A percentile compares a stretch with the other conserved stretches of the same genome.
Evolutionary conservation across 177 flowering plant genomes (phyloP).

Genomic region (Vitis hybrid): DNA sequence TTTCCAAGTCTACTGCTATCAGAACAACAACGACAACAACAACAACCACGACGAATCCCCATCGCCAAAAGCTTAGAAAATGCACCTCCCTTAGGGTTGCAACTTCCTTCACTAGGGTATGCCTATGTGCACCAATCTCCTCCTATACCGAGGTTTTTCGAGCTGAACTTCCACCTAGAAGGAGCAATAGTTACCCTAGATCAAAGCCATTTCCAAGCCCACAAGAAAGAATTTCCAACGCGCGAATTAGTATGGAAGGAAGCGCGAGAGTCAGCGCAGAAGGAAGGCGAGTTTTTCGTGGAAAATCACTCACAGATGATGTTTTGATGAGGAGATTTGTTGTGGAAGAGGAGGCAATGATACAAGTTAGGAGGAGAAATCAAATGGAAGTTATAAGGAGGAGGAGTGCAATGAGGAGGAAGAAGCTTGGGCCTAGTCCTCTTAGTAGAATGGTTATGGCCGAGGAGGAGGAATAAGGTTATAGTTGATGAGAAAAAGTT

Average conservation of each 20-base stretch:
- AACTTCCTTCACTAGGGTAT: slow-evolving; percentile 74
- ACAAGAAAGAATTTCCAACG: slow-evolving; percentile 27
- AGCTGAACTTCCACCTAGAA: slow-evolving; percentile 67
- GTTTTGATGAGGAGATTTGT: slow-evolving; percentile 89
- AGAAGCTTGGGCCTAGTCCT: slow-evolving; percentile 85
- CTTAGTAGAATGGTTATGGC: slow-evolving; percentile 80
- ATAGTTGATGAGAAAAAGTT: not conserved
- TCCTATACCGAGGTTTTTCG: slow-evolving; percentile 77
- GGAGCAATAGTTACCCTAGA: slow-evolving; percentile 77
- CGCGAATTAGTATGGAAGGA: no score
- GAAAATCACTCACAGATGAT: slow-evolving; percentile 85
- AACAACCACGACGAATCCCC: slow-evolving; percentile 24
- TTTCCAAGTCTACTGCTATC: slow-evolving; percentile 21
- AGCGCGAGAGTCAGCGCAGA: slow-evolving; percentile 44
- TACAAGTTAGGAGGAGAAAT: slow-evolving; percentile 69
- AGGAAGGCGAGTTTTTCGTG: slow-evolving; percentile 63
- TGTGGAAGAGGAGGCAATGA: slow-evolving; percentile 82
- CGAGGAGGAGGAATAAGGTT: slow-evolving; percentile 17
- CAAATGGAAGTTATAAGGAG: slow-evolving; percentile 80
- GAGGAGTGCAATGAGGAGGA: slow-evolving; percentile 57
- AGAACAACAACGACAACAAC: slow-evolving; percentile 8
- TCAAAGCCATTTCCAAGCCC: slow-evolving; percentile 36
- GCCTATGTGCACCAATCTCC: slow-evolving; percentile 87
- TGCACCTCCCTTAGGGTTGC: slow-evolving; percentile 75
- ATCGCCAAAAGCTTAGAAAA: slow-evolving; percentile 55